Base-by-base conservation (phyloP, 1,139 yeast species). In the Blastobotrys aristatus region DNA sequence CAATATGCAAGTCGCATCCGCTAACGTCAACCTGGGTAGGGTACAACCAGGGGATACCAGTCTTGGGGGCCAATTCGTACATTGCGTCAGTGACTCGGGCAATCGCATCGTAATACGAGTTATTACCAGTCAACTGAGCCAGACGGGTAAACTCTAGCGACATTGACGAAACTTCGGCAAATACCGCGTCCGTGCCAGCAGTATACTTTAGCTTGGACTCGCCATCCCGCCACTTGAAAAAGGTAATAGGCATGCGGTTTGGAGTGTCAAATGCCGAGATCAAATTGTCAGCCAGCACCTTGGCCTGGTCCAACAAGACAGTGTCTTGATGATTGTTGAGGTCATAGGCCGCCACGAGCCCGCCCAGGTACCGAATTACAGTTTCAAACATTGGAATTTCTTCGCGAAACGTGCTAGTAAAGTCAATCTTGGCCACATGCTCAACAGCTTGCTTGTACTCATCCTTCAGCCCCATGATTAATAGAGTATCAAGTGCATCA, bases 351-450 rank as follows among this genome's bases (percentile, higher is more conserved):
- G 88, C 74, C 31, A 85, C 60, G 38, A 85, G 70, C 0, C 94
- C 92, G 10, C 92, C 94, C 44, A 85, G 67, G 67, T 80, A 79
- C 50, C 90, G 70, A 50, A 82, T 81, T 24, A 82, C 77, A 31
- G 87, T 79, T 58, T 84, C 92, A 60, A 84, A 81, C n/a, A 84
- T 70, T 47, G 85, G 85, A 46, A 83, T 79, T 27, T 66, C 64
- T 10, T 63, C 60, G 44, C 74, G 56, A 20, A 64, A 63, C 1
- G 74, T 62, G 33, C 63, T 58, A 10, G 73, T 67, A 59, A 82
- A 82, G 58, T 82, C 80, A 44, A 82, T 75, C 2, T 63, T 61
- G 40, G 70, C 66, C 27, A 85, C 72, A 70, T 76, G 75, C 4
- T 69, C 57, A 16, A 76, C 64, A 1, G 85, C 86, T 33, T 74